Evolutionary conservation across 352 stramenopile species (phyloP).

Genomic region (Pythium rhizo-oryzae): DNA sequence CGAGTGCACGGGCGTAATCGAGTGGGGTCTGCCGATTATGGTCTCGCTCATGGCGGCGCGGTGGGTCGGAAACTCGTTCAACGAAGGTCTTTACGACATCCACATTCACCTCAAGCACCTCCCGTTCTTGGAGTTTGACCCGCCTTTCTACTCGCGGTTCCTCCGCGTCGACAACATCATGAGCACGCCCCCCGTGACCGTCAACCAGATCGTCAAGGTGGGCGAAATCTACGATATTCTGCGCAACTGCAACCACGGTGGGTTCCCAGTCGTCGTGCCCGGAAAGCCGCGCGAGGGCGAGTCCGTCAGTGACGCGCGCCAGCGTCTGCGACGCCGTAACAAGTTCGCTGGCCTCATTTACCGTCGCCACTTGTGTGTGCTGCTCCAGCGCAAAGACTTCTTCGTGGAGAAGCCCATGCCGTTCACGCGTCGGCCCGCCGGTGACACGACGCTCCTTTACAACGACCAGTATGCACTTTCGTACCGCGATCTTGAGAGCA

Average conservation of each 20-base stretch:
- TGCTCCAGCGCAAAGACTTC: slow-evolving; percentile 88
- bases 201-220: slow-evolving; percentile 78
- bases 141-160: slow-evolving; percentile 81
- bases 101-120: slow-evolving; percentile 97
- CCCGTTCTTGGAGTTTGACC: slow-evolving; percentile 97
- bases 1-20: slow-evolving; percentile 97
- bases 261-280: slow-evolving; percentile 75
- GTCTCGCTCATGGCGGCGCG: slow-evolving; percentile 96
- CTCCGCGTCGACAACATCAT: slow-evolving; percentile 82
- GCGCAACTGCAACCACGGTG: slow-evolving; percentile 63
- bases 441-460: slow-evolving; percentile 82
- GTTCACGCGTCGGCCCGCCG: slow-evolving; percentile 73
- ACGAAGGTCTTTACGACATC: slow-evolving; percentile 98
- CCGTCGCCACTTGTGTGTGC: slow-evolving; percentile 73
- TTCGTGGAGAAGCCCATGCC: slow-evolving; percentile 75
- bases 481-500: slow-evolving; percentile 84
- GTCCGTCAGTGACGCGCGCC: slow-evolving; percentile 24
- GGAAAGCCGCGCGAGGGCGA: slow-evolving; percentile 39
- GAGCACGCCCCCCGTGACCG: slow-evolving; percentile 55
- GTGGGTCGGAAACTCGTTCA: slow-evolving; percentile 98
- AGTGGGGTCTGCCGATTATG: slow-evolving; percentile 99
- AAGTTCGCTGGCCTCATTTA: slow-evolving; percentile 80
- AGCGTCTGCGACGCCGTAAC: slow-evolving; percentile 30
- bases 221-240: slow-evolving; percentile 84
- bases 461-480: slow-evolving; percentile 88